Conservation (phyloP, 768 basidiomycete species). For the Porpolomopsis calyptriformis region DNA sequence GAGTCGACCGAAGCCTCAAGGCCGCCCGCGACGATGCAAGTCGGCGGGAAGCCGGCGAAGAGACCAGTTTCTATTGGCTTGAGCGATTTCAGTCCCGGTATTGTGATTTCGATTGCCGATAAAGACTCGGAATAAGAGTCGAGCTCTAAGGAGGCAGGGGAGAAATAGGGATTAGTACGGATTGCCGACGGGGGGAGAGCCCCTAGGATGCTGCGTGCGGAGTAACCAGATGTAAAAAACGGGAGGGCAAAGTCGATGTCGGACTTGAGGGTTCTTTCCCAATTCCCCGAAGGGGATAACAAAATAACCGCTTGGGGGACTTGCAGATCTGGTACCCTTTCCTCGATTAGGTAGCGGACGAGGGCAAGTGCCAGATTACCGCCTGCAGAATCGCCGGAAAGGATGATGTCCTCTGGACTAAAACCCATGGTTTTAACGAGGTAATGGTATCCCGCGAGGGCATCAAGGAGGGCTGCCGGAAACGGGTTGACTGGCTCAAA, state of each 20-base stretch:
- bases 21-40: constrained; percentile 48
- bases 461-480: constrained; percentile 67
- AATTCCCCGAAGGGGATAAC: constrained; percentile 46
- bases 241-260: constrained; percentile 32
- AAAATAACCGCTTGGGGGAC: constrained; percentile 37
- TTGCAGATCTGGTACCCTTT: constrained; percentile 21
- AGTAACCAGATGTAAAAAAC: constrained; percentile 18
- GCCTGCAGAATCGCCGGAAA: constrained; percentile 71
- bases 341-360: constrained; percentile 48
- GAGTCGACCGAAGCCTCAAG: constrained; percentile 50
- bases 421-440: constrained; percentile 50
- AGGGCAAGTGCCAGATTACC: constrained; percentile 61
- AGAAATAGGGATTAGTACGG: constrained; percentile 47
- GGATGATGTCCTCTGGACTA: constrained; percentile 46
- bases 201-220: constrained; percentile 28
- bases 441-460: constrained; percentile 62
- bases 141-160: constrained; percentile 34
- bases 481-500: constrained; percentile 44
- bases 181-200: constrained; percentile 32
- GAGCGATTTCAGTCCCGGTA: too few species aligned
- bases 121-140: too few species aligned
- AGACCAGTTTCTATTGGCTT: constrained; percentile 15
- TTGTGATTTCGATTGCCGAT: constrained; percentile 21
- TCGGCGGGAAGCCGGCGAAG: constrained; percentile 50
- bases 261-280: constrained; percentile 38